A percentile compares a stretch with the other conserved stretches of the same genome.
Evolutionary conservation across 768 basidiomycete genomes (phyloP).

Genomic region (Lactifluus hygrophoroides): DNA sequence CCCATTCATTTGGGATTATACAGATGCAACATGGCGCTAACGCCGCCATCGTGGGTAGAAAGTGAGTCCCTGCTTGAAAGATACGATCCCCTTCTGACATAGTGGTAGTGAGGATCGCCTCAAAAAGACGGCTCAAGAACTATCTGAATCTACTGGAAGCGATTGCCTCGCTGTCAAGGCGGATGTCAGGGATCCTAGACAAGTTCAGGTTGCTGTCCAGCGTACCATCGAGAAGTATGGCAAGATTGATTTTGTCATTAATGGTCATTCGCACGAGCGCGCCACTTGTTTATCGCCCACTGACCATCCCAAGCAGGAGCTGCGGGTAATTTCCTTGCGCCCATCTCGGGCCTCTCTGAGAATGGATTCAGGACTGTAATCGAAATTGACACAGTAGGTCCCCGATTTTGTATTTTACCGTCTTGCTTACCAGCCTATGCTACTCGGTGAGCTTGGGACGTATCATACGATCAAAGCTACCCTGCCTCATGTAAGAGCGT

Average conservation of each 20-base stretch:
- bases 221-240: slow-evolving; percentile 72
- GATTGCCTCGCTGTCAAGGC: slow-evolving; percentile 65
- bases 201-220: slow-evolving; percentile 66
- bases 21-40: slow-evolving; percentile 81
- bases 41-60: slow-evolving; percentile 79
- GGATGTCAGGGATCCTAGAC: slow-evolving; percentile 74
- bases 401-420: not conserved
- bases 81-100: slow-evolving; percentile 1
- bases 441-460: slow-evolving; percentile 60
- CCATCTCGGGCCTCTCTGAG: slow-evolving; percentile 74
- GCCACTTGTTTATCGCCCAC: not conserved
- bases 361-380: slow-evolving; percentile 90
- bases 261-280: slow-evolving; percentile 45
- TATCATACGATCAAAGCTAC: slow-evolving; percentile 95
- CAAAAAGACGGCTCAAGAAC: slow-evolving; percentile 55
- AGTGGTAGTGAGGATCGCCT: slow-evolving; percentile 58
- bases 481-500: slow-evolving; percentile 55
- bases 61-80: slow-evolving; percentile 40
- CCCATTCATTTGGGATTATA: not conserved
- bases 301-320: slow-evolving; percentile 46
- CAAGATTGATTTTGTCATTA: slow-evolving; percentile 89
- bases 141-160: slow-evolving; percentile 60
- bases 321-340: slow-evolving; percentile 92
- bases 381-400: slow-evolving; percentile 80
- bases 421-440: not conserved